phyloP scores from a whole-genome alignment of 768 basidiomycete genomes.

The Phylloporus sp. region DNA sequence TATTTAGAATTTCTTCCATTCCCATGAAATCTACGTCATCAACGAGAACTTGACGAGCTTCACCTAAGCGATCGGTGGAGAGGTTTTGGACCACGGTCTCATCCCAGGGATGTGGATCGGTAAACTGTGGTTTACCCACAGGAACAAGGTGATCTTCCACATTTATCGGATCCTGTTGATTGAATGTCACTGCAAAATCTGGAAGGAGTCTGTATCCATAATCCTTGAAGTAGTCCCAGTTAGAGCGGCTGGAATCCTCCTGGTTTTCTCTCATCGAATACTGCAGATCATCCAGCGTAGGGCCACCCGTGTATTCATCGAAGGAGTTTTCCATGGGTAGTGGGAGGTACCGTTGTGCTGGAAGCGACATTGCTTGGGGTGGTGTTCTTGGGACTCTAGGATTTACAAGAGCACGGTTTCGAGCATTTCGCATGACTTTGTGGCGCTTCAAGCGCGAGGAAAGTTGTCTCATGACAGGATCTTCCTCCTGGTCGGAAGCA shows the following conservation, averaged over 20 bases:
- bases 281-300: slow-evolving; percentile 4
- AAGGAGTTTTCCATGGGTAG: slow-evolving; percentile 1
- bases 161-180: background rate
- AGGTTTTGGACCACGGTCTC: background rate
- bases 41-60: background rate
- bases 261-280: background rate
- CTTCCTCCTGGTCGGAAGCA: background rate
- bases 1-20: background rate
- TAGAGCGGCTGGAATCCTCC: background rate
- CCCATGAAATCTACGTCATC: slow-evolving; percentile 3
- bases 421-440: background rate
- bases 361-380: background rate
- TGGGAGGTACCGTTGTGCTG: background rate
- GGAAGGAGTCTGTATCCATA: slow-evolving; percentile 2
- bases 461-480: background rate
- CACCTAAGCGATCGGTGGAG: background rate
- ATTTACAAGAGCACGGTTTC: background rate
- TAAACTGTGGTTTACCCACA: background rate
- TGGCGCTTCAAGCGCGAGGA: background rate
- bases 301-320: background rate
- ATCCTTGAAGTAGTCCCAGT: slow-evolving; percentile 8
- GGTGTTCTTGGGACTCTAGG: background rate
- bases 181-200: slow-evolving; percentile 1
- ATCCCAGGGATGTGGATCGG: background rate
- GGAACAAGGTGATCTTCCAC: slow-evolving; percentile 2